phyloP scores from a whole-genome alignment of 352 stramenopile species.

The Pythium diclinum region DNA sequence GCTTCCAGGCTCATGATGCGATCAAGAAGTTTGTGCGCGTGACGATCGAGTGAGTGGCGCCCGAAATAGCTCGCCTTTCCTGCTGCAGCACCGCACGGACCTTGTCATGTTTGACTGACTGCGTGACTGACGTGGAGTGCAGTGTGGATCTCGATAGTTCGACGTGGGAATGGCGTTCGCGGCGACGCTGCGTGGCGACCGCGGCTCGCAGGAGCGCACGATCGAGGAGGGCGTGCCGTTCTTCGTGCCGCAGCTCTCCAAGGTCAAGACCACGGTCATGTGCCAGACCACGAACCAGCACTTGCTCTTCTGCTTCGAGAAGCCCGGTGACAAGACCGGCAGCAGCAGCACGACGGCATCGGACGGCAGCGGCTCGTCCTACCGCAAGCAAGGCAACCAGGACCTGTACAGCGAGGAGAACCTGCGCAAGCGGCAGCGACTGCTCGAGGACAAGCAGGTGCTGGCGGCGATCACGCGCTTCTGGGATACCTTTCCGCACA shows the following conservation, averaged over 20 bases:
- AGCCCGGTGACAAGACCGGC: neutral
- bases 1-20: neutral
- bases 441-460: conserved; percentile 49
- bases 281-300: conserved; percentile 35
- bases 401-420: conserved; percentile 72
- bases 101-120: neutral
- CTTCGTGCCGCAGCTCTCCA: conserved; percentile 43
- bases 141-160: no score
- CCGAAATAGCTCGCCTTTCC: neutral
- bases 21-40: neutral
- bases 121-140: neutral
- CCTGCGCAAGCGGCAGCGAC: conserved; percentile 45
- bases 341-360: neutral
- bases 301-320: conserved; percentile 39
- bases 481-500: conserved; percentile 67
- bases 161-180: conserved; percentile 13
- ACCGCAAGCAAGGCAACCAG: conserved; percentile 73
- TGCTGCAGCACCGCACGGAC: neutral
- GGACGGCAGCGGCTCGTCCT: conserved; percentile 30
- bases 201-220: conserved; percentile 15
- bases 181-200: conserved; percentile 27
- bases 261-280: conserved; percentile 46
- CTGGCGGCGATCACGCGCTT: conserved; percentile 53
- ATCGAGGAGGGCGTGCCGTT: conserved; percentile 27
- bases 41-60: neutral